These are phyloP conservation scores for Hawksworthiomyces lignivorus DNA, from an alignment of 2,329 filamentous ascomycete species.

Conservation along the genomic window DNA sequence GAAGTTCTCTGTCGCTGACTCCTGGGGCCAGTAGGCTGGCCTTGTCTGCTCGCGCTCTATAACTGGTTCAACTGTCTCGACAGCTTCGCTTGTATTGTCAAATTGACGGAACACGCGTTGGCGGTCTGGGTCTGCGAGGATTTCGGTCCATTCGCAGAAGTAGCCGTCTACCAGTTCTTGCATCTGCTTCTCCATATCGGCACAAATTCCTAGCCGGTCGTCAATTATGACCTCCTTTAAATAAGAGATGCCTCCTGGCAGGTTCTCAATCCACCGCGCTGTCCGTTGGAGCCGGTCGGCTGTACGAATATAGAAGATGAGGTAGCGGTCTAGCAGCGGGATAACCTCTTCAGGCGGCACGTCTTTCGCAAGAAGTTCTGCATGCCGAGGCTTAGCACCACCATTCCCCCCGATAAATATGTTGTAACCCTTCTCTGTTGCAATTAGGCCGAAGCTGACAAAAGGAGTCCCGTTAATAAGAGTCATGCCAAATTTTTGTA, in stretches of 20 bases:
- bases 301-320: constrained; percentile 90
- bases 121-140: constrained; percentile 61
- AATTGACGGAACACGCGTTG: constrained; percentile 65
- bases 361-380: constrained; percentile 78
- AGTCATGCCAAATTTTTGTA: constrained; percentile 10
- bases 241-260: constrained; percentile 79
- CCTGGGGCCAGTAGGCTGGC: constrained; percentile 70
- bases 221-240: constrained; percentile 75
- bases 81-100: constrained; percentile 67
- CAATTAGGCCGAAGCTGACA: constrained; percentile 79
- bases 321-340: constrained; percentile 77
- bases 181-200: constrained; percentile 82
- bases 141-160: constrained; percentile 90
- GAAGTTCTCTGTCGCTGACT: constrained; percentile 64
- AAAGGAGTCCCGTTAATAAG: too few relatives aligned
- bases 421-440: constrained; percentile 89
- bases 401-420: constrained; percentile 87
- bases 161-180: constrained; percentile 72
- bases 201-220: constrained; percentile 79
- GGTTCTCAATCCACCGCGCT: constrained; percentile 75
- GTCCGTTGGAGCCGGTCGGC: constrained; percentile 86
- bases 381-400: constrained; percentile 75
- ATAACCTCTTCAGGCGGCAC: constrained; percentile 76
- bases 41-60: constrained; percentile 64
- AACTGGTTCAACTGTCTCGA: constrained; percentile 62